Evolutionary conservation across 257 asterid genomes (phyloP), one percentile per base, ranked within the genome.

Genomic region (Jasminum sambac): DNA sequence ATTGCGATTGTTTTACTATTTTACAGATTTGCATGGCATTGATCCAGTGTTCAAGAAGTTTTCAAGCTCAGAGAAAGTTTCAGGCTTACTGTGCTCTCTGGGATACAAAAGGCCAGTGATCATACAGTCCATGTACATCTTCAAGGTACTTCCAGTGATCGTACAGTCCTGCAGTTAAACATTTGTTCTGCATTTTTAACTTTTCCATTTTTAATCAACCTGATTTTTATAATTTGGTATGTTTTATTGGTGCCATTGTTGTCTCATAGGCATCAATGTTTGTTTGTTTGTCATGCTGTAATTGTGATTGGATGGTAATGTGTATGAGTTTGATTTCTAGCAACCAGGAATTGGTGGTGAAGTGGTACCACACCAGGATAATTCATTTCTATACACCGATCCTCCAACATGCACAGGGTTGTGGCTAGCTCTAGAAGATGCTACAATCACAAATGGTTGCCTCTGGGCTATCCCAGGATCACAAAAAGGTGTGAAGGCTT

Each of bases 381-480:
- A 88, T 82, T 89, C 98, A 11, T 91, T 89, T 77, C 84, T 89
- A 42, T 80, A 81, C 78, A 91, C 96, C 12, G 74, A 81, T 48
- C 96, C 97, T 48, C 72, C 82, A 70, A 93, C 97, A 68, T 93
- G 98, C 84, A 93, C 94, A 0, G 98, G 96, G 36, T 78, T 93
- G 71, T 93, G 97, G 98, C 87, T 93, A 26, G 97, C 98, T 77
- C 79, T 93, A 68, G 88, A 93, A 76, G 97, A 93, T 44, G 87
- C 97, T 70, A 90, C 95, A 17, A 64, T 81, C 44, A 72, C 72
- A 78, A 93, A 92, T 75, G 98, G 98, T 62, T 92, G 98, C 83
- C 84, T 92, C 64, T 93, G 98, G 98, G 96, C 96, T 80, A 87
- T 90, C 71, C 96, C 97, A 37, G 89, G 92, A 48, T 93, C 97